Conservation (phyloP, 225 moss, liverwort and hornwort species). For the Lunularia cruciata region DNA sequence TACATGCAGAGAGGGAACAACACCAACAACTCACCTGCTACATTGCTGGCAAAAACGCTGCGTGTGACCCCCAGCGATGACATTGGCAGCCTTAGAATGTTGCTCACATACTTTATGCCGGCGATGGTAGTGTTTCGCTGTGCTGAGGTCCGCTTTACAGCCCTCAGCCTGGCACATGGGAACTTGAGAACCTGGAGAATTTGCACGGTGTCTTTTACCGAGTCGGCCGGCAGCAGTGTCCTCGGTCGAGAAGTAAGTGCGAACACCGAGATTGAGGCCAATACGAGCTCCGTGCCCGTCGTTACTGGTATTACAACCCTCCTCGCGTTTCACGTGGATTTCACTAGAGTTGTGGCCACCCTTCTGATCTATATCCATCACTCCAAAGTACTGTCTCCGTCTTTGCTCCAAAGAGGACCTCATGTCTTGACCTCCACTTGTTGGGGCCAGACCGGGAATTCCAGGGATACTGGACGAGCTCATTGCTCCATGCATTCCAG, state of each 20-base stretch:
- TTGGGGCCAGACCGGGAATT: slow-evolving; percentile 94
- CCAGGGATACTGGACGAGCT: slow-evolving; percentile 79
- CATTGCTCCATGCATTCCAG: slow-evolving; percentile 60
- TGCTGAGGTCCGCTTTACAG: slow-evolving; percentile 86
- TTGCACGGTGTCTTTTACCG: slow-evolving; percentile 76
- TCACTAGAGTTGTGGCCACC: slow-evolving; percentile 17
- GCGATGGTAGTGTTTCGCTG: slow-evolving; percentile 88
- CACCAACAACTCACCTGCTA: slow-evolving; percentile 64
- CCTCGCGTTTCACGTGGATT: slow-evolving; percentile 45
- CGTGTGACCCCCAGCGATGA: slow-evolving; percentile 60
- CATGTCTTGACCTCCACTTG: slow-evolving; percentile 74
- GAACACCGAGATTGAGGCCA: slow-evolving; percentile 95
- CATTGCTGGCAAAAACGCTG: slow-evolving; percentile 99
- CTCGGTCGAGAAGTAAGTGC: slow-evolving; percentile 88
- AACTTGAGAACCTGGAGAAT: slow-evolving; percentile 78
- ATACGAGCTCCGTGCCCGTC: slow-evolving; percentile 76
- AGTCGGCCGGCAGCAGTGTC: slow-evolving; percentile 78
- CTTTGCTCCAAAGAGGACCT: slow-evolving; percentile 58
- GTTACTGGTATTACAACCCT: slow-evolving; percentile 20
- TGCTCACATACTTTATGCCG: slow-evolving; percentile 94
- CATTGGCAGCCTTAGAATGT: slow-evolving; percentile 84
- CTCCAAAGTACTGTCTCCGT: slow-evolving; percentile 61
- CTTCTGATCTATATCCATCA: slow-evolving; percentile 35
- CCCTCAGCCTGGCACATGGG: slow-evolving; percentile 95
- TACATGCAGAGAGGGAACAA: too few species aligned